Evolutionary conservation across 179 eudicot genomes (phyloP), one percentile per base, ranked within the genome.

Genomic region (Spinacia oleracea): DNA sequence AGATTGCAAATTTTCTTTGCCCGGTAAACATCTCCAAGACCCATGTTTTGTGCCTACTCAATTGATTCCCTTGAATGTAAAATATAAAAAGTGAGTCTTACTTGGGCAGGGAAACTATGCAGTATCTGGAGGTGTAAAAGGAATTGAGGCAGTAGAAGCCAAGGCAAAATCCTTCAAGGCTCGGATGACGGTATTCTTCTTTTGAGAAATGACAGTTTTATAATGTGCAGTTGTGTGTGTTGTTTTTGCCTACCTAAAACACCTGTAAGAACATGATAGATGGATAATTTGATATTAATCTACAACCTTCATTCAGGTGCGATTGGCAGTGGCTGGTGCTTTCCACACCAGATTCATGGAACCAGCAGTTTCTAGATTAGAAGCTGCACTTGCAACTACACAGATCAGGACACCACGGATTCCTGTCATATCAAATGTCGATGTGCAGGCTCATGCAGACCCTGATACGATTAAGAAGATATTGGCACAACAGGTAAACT

Each of bases 141-240:
- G 98, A 71, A 87, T 95, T 40, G 97, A 95, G 85, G 95, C 90
- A 9, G 92, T 95, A 31, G 98, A 95, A 90, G 97, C 97, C 51
- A 95, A 91, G 89, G 97, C 98, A 62, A 95, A 95, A 75, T 91
- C 97, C 65, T 95, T 93, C 72, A 95, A 95, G 86, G 98, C 98
- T 83, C 93, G 98, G 71, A 95, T 95, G 98, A 91, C 95, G 88
- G 98, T 93, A 84, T 14, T 38, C 10, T 79, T 72, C 46, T 69
- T 6, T 72, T 53, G 66, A 43, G 6, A 40, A 62, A 40, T 45
- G 20, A 67, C 35, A 6, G 21, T 43, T 60, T 63, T 66, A 60
- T 29, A 50, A 31, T 34, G n/a, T 53, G 31, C 12, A n/a, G 31
- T 58, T 9, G 32, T 1, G 3, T 58, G 23, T 38, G 38, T 35